Evolutionary conservation across 2,329 filamentous ascomycete genomes (phyloP).

Genomic region (Pseudocercospora crystallina): DNA sequence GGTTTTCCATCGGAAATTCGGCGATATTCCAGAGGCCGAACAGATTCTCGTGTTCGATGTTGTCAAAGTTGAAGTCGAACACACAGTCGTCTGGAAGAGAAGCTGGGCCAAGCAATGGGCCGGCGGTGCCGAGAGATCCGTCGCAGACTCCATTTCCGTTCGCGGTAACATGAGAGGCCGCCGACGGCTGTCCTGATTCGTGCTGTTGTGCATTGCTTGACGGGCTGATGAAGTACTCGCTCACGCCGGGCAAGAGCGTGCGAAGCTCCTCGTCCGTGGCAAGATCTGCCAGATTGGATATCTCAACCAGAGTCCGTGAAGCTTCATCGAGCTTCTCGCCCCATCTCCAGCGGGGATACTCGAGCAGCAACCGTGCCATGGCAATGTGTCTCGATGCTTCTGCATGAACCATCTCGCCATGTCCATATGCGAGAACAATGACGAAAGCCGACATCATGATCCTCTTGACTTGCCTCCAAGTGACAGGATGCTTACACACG

Average conservation of each 20-base stretch:
- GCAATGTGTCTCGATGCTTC: constrained; percentile 11
- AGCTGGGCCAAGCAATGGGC: neutral
- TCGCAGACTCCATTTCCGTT: neutral
- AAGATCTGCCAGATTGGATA: neutral
- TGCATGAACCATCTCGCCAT: neutral
- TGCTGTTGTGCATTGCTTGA: too few relatives aligned
- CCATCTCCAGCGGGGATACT: constrained; percentile 13
- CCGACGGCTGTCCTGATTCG: too few relatives aligned
- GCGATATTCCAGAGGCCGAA: neutral
- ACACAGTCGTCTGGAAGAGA: too few relatives aligned
- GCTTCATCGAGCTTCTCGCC: neutral
- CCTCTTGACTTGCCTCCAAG: constrained; percentile 6
- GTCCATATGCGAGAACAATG: constrained; percentile 1
- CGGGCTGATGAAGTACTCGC: too few relatives aligned
- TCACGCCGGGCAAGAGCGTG: neutral
- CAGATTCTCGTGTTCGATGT: neutral
- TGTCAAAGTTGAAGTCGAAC: neutral
- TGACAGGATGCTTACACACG: neutral
- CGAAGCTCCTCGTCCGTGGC: neutral
- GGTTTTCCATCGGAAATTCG: neutral
- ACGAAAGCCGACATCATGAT: constrained; percentile 7
- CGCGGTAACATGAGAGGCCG: neutral
- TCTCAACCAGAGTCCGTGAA: neutral
- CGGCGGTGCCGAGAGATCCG: neutral
- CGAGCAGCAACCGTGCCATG: constrained; percentile 12